phyloP scores from a whole-genome alignment of 257 asterid species.

The Przewalskia tangutica region DNA sequence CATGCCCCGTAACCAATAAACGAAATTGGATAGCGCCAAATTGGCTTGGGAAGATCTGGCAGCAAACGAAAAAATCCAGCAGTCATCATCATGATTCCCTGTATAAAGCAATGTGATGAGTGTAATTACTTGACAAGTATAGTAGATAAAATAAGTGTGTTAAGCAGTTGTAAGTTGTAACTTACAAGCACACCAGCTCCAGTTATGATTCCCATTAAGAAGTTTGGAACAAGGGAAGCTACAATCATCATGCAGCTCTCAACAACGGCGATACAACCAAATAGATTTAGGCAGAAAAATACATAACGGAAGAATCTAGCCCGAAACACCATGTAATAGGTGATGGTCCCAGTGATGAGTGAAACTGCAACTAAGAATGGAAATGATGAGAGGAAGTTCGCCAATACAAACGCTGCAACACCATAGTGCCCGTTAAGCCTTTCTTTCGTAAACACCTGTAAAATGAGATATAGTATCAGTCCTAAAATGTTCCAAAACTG shows the following conservation, averaged over 20 bases:
- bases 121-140: neutral
- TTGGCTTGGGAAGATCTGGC: slow-evolving; percentile 68
- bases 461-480: neutral
- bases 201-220: slow-evolving; percentile 83
- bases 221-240: slow-evolving; percentile 83
- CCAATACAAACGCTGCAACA: slow-evolving; percentile 57
- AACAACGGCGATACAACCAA: slow-evolving; percentile 79
- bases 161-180: neutral
- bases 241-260: slow-evolving; percentile 96
- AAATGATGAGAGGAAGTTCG: slow-evolving; percentile 74
- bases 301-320: slow-evolving; percentile 45
- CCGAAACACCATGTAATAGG: slow-evolving; percentile 68
- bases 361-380: slow-evolving; percentile 72
- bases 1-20: slow-evolving; percentile 78
- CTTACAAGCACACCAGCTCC: slow-evolving; percentile 97
- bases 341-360: slow-evolving; percentile 52
- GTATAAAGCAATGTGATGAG: neutral
- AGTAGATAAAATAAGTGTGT: neutral
- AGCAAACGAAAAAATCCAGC: slow-evolving; percentile 90
- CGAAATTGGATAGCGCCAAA: slow-evolving; percentile 88
- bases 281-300: slow-evolving; percentile 64
- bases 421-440: slow-evolving; percentile 90
- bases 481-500: neutral
- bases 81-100: slow-evolving; percentile 98
- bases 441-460: slow-evolving; percentile 65